A percentile compares a stretch with the other conserved stretches of the same genome.
phyloP scores from a whole-genome alignment of 352 stramenopile genomes.

The Lagenidium giganteum region DNA sequence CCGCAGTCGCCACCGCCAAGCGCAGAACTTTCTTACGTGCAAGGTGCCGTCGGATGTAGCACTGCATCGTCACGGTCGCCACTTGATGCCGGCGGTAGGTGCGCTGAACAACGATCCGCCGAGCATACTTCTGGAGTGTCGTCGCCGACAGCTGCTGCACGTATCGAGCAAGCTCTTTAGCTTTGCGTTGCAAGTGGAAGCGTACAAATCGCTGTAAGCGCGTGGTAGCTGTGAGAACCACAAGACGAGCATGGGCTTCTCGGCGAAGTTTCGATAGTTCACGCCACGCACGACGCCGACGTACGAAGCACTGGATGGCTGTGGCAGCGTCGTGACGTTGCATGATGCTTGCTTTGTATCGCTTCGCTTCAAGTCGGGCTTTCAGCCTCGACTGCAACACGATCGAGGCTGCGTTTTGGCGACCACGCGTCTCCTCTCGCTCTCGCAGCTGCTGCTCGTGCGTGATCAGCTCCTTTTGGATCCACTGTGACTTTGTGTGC shows the following conservation, averaged over 20 bases:
- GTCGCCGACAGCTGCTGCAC: conserved; percentile 32
- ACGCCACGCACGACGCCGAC: conserved; percentile 8
- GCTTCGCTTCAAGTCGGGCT: conserved; percentile 47
- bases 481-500: conserved; percentile 27
- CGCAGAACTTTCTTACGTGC: conserved; percentile 3
- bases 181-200: conserved; percentile 31
- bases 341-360: conserved; percentile 52
- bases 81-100: conserved; percentile 8
- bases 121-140: conserved; percentile 45
- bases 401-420: conserved; percentile 44
- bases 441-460: conserved; percentile 37
- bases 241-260: conserved; percentile 5
- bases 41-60: conserved; percentile 23
- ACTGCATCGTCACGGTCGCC: conserved; percentile 24
- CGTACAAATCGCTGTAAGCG: conserved; percentile 36
- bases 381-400: conserved; percentile 56
- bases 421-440: conserved; percentile 23
- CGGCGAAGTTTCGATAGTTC: conserved; percentile 14
- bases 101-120: conserved; percentile 16
- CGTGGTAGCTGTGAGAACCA: conserved; percentile 7
- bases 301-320: conserved; percentile 36
- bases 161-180: conserved; percentile 22
- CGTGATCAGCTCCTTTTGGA: conserved; percentile 31
- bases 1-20: conserved; percentile 6
- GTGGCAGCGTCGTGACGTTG: conserved; percentile 28